Percentiles rank a stretch among this genome's conserved stretches.
Conservation (phyloP, 2,329 filamentous ascomycete species). For the Anthostomella pinea region DNA sequence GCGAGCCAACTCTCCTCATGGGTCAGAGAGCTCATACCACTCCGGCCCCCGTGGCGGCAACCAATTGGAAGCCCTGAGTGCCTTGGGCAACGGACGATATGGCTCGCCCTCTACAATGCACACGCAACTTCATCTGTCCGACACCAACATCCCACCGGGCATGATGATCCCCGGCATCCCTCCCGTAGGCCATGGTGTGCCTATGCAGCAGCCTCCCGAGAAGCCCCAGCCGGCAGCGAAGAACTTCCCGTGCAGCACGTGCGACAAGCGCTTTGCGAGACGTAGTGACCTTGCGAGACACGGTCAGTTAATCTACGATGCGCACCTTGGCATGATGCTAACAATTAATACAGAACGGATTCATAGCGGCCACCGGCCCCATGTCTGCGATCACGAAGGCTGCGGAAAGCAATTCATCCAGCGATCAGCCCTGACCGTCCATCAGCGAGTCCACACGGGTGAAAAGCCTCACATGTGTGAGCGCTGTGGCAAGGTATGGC, state of each 20-base stretch:
- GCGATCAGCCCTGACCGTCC: slow-evolving; percentile 89
- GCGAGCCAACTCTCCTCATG: slow-evolving; percentile 56
- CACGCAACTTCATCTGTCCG: slow-evolving; percentile 44
- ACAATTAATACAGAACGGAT: slow-evolving; percentile 72
- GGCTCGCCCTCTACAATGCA: slow-evolving; percentile 54
- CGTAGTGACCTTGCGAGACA: slow-evolving; percentile 92
- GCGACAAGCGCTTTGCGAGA: slow-evolving; percentile 86
- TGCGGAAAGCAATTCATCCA: slow-evolving; percentile 98
- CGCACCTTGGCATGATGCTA: no score
- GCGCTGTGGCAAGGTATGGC: slow-evolving; percentile 84
- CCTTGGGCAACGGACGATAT: slow-evolving; percentile 43
- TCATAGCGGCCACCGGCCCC: slow-evolving; percentile 85
- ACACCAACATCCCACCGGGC: slow-evolving; percentile 25
- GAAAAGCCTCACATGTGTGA: slow-evolving; percentile 99
- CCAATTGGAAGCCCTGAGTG: slow-evolving; percentile 34
- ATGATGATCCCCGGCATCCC: slow-evolving; percentile 45
- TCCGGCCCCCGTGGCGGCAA: slow-evolving; percentile 40
- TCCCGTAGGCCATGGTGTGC: slow-evolving; percentile 30
- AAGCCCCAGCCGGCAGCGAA: slow-evolving; percentile 47
- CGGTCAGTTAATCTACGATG: slow-evolving; percentile 58
- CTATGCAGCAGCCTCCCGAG: slow-evolving; percentile 39
- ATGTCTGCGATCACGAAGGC: slow-evolving; percentile 83
- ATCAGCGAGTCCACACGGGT: slow-evolving; percentile 91
- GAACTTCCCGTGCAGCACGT: slow-evolving; percentile 85
- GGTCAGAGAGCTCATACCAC: slow-evolving; percentile 58